Evolutionary conservation across 2,329 filamentous ascomycete genomes (phyloP), one percentile per base, ranked within the genome.

Genomic region (Geosmithia flava): DNA sequence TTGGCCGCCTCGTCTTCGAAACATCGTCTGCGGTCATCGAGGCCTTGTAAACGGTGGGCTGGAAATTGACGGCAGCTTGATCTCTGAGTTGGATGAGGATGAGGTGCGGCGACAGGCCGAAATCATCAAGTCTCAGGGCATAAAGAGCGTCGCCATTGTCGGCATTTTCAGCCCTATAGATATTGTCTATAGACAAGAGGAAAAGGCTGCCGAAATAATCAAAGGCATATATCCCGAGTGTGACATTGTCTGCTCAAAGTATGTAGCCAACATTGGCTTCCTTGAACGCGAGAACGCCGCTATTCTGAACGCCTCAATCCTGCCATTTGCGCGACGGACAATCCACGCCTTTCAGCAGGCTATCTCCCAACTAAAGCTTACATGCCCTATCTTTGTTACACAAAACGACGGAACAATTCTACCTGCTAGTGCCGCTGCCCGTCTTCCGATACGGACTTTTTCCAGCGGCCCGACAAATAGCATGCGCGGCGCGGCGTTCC

Each of bases 401-500:
- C 74, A 81, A 53, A 83, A 83, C 46, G 79, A 83, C 53, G 79
- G 80, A 1, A 82, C 78, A 0, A 66, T 83, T 2, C 61, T 80
- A 7, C 70, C 73, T 6, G 75, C 71, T 0, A 68, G 69, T 3
- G 65, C 69, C 47, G 79, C 79, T 1, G 70, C 76, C 0, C 63
- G 68, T 16, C 62, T 80, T 20, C 80, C 80, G 1, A 80, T 83
- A 45, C 65, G 73, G 45, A 81, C 76, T 0, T 83, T 83, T 53
- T 77, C 76, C 0, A 78, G 73, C 39, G 80, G 80, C 0, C 76
- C 79, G 2, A 82, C 80, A 0, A 83, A 83, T 55, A 79, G 74
- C 49, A 78, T 81, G 67, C 71, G 74, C 47, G 78, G 79, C 1
- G 79, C 79, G 2, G 80, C 79, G 0, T 82, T 81, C 48, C 62